Base-by-base conservation (phyloP, 768 basidiomycete genomes). In the Suillus subaureus region DNA sequence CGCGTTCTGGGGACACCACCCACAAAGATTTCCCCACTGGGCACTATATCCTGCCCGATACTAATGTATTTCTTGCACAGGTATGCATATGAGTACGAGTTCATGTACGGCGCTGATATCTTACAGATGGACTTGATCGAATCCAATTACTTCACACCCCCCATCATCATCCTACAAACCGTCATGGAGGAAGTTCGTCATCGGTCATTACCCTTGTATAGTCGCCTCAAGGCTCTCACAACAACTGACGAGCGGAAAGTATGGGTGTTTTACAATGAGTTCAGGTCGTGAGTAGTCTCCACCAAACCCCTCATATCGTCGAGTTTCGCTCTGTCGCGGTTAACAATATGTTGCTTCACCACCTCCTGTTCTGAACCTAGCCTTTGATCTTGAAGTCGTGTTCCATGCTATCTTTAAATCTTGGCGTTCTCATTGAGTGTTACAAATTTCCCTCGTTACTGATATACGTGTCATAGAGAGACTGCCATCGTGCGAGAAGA, bases 121-220 rank as follows among this genome's bases (percentile, higher is more conserved):
- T 26, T 64, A 16, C 70, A 97, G 93, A 98, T 99, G 92, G 97
- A 99, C 78, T 83, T 99, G 61, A 82, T 99, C 45, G 92, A 95
- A 75, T 93, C 92, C 0, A 79, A 84, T 2, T 79, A 88, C 1
- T 93, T 96, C 70, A 84, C 79, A 0, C 82, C 90, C 0, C 94
- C 96, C 0, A 88, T 98, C 62, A 89, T 99, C 63, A 81, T 99
- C 28, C 85, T 97, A 2, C 97, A 99, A 78, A 99, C 97, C 0
- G 96, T 98, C 2, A 82, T 99, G 61, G 93, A 97, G 69, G 97
- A 99, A 87, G 95, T 98, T 66, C 85, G 97, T 65, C 97, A 99
- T 75, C 86, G 97, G 23, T 95, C 93, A 1, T 79, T 99, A 31
- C 97, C 97, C 4, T 79, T 99, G 18, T 95, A 94, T 79, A 98